Evolutionary conservation across 192 early-diverging fungal species (phyloP), one percentile per base, ranked within the genome.

Genomic region (Anaeromyces robustus): DNA sequence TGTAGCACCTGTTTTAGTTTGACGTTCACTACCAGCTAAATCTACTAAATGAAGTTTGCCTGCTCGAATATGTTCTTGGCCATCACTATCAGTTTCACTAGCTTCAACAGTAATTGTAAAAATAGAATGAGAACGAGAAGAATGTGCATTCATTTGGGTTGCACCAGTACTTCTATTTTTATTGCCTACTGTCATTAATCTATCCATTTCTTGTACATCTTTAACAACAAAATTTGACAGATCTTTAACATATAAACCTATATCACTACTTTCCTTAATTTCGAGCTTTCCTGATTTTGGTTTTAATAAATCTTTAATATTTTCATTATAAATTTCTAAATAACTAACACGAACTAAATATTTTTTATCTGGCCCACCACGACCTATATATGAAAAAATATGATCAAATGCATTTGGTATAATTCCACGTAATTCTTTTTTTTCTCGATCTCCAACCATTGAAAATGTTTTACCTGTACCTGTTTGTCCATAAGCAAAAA

Each of bases 271-370:
- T 83, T 92, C 91, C 81, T 91, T 91, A 80, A 92, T 82, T 28
- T 92, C 91, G 41, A 92, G 86, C 77, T 88, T 86, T 18, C 83
- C 85, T 30, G 82, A 83, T 87, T 91, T 83, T 86, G 92, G 87
- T 81, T 94, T 94, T 29, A 97, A 87, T 68, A 97, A 85, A 82
- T 97, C 96, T 78, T 91, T 91, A 79, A 97, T 95, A 78, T 92
- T 91, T 85, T 97, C 96, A 83, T 97, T 96, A 89, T 97, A 97
- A 83, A 96, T 96, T 80, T 97, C 95, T 78, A 97, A 92, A 81
- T 95, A 96, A 0, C 95, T 95, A 12, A 94, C 96, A 52, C 92
- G 89, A 84, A 95, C 91, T 77, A 96, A 59, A 92, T 86, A 88
- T 89, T 94, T 86, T 87, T 91, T 85, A 89, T 86, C 28, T 83